Base-by-base conservation (phyloP, 768 basidiomycete genomes). In the Lyophyllum atratum region DNA sequence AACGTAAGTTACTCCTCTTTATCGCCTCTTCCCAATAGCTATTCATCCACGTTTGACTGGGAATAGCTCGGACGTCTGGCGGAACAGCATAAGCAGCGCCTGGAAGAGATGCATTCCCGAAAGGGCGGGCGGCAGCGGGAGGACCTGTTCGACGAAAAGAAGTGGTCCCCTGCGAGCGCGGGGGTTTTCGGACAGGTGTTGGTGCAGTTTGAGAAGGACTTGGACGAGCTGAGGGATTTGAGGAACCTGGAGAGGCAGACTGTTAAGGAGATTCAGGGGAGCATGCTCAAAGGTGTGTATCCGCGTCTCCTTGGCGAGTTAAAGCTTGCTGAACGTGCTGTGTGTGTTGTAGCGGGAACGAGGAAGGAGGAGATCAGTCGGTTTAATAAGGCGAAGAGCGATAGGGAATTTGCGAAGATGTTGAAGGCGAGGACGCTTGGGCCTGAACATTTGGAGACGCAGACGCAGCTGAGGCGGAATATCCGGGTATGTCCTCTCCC, bases 381-480 rank as follows among this genome's bases (percentile, higher is more conserved):
- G 4, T 95, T 93, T 70, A 79, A 86, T 53, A 85, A 84, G 62
- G 94, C 93, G 1, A 85, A 85, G 58, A 80, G 79, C 28, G 94
- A 98, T 66, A 80, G 85, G 3, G 89, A 89, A 53, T 92, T 95
- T 68, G 82, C 85, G 10, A 88, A 85, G 64, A 83, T 89, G 77
- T 72, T 92, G 52, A 86, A 84, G 65, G 76, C 84, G 2, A 80
- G 90, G 46, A 86, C 88, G n/a, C 72, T 95, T n/a, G 89, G 89
- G 12, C 93, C 96, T 0, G 93, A 98, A 65, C 89, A 94, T 66
- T 77, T 86, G 14, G 93, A 95, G 67, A 88, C 85, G 1, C 95
- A 95, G 67, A 83, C 79, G 1, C 85, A 87, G 53, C 74, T 98
- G 25, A 80, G 93, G 29, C 83, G 86, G 61, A 78, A 80, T 59